phyloP scores from a whole-genome alignment of 2,329 filamentous ascomycete species.

The Huntiella decipiens region DNA sequence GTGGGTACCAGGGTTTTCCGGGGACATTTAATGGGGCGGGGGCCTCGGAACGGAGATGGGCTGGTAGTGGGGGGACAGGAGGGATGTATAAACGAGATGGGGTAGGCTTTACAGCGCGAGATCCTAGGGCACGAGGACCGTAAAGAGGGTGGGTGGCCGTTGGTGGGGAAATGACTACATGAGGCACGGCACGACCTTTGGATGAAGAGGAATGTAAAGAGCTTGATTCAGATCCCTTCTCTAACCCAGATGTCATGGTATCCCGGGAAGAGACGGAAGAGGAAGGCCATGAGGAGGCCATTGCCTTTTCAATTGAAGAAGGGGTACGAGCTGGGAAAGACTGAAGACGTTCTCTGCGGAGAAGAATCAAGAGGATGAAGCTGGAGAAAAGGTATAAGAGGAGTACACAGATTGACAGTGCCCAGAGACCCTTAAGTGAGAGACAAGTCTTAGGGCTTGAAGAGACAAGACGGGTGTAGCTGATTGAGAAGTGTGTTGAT shows the following conservation, averaged over 20 bases:
- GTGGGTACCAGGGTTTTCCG: slow-evolving; percentile 12
- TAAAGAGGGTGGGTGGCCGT: slow-evolving; percentile 26
- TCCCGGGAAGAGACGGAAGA: slow-evolving; percentile 1
- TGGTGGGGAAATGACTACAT: slow-evolving; percentile 39
- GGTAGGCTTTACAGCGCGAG: slow-evolving; percentile 2
- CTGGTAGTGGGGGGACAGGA: slow-evolving; percentile 7
- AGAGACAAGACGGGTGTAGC: slow-evolving; percentile 13
- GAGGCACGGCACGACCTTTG: slow-evolving; percentile 48
- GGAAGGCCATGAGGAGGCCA: not conserved
- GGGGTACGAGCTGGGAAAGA: not conserved
- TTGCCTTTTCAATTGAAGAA: slow-evolving; percentile 1
- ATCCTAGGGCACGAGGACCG: slow-evolving; percentile 3
- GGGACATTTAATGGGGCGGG: not conserved
- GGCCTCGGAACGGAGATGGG: slow-evolving; percentile 1
- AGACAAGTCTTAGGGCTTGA: slow-evolving; percentile 48
- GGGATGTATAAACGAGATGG: slow-evolving; percentile 5
- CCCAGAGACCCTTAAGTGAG: slow-evolving; percentile 78
- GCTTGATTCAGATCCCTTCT: slow-evolving; percentile 38
- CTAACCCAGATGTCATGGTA: too few species aligned
- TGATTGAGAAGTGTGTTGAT: slow-evolving; percentile 19
- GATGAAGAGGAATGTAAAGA: slow-evolving; percentile 59
- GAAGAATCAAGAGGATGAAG: slow-evolving; percentile 39
- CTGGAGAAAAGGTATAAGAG: slow-evolving; percentile 48
- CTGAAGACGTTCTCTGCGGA: slow-evolving; percentile 25
- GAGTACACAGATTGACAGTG: slow-evolving; percentile 60